A percentile compares a stretch with the other conserved stretches of the same genome.
Conservation (phyloP, 108 stramenopile species). For the Nannochloropsis salina region DNA sequence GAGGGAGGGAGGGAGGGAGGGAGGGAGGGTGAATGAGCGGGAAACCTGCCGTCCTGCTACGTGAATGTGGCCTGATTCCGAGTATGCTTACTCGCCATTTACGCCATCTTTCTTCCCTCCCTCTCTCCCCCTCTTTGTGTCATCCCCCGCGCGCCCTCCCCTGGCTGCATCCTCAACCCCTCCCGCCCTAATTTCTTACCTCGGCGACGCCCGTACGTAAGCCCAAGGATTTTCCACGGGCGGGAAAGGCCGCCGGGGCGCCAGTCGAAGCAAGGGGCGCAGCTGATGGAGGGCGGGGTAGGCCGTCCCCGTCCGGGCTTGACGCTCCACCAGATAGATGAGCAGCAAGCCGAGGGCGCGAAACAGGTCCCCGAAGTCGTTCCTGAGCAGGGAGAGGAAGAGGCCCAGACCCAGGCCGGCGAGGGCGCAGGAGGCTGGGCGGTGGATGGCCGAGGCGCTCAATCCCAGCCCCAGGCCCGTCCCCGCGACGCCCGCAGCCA, state of each 20-base stretch:
- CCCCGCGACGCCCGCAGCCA: background rate
- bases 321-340: background rate
- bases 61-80: background rate
- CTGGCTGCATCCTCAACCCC: background rate
- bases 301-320: background rate
- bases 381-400: background rate
- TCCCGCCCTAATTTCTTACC: background rate
- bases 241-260: background rate
- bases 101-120: background rate
- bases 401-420: constrained; percentile 19
- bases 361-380: constrained; percentile 15
- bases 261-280: background rate
- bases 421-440: constrained; percentile 27
- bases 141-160: no score
- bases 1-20: background rate
- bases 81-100: background rate
- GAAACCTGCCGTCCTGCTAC: background rate
- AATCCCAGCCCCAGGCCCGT: background rate
- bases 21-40: background rate
- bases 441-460: constrained; percentile 25
- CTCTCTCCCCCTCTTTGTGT: background rate
- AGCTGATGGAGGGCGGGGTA: background rate
- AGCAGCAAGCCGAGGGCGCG: background rate
- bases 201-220: background rate
- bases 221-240: constrained; percentile 12